These are phyloP conservation scores for Fusarium pininemorale DNA, from an alignment of 2,329 filamentous ascomycete genomes.

Conservation along the genomic window DNA sequence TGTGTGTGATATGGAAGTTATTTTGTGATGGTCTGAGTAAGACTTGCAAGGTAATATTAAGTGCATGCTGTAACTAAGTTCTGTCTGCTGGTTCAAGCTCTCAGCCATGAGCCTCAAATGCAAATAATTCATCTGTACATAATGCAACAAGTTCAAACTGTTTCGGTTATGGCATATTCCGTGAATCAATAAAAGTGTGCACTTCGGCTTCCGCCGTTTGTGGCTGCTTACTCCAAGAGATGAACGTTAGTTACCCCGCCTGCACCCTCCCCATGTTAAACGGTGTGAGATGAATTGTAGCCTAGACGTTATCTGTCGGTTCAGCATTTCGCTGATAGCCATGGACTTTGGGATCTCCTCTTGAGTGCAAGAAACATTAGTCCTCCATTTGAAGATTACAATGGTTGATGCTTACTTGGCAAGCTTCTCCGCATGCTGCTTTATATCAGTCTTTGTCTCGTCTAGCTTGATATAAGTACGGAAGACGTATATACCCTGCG, in stretches of 20 bases:
- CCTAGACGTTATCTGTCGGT: not conserved
- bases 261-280: no score
- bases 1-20: accelerated
- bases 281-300: not conserved
- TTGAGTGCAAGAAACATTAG: not conserved
- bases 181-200: accelerated
- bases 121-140: no score
- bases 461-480: not conserved
- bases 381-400: accelerated
- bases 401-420: not conserved
- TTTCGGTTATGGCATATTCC: not conserved
- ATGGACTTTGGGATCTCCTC: not conserved
- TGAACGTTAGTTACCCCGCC: not conserved
- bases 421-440: not conserved
- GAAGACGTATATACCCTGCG: not conserved
- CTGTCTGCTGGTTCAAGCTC: no score
- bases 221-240: not conserved
- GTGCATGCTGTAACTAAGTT: no score
- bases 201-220: not conserved
- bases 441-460: not conserved
- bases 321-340: not conserved
- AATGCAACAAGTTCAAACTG: not conserved
- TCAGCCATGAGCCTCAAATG: no score
- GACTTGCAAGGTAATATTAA: no score
- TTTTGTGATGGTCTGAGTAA: accelerated